Evolutionary conservation across 129 eudicot genomes (phyloP), one percentile per base, ranked within the genome.

Genomic region (Smallanthus sonchifolius): DNA sequence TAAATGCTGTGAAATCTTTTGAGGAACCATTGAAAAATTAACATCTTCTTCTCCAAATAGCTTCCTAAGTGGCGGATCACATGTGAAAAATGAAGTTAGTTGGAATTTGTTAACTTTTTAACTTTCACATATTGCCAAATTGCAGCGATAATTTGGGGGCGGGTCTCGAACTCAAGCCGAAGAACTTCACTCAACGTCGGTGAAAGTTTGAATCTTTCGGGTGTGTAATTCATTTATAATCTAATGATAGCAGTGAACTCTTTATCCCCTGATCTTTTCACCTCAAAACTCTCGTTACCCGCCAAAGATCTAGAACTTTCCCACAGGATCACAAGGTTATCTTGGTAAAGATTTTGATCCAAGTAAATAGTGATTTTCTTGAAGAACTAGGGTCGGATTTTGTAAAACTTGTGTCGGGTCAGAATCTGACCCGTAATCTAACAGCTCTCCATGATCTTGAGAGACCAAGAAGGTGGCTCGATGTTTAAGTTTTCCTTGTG

Each of bases 401-500:
- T 74, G 77, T 37, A 37, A 15, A 35, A 71, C 60, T 7, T 80
- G 79, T 19, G 67, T n/a, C 30, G 79, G 16, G 45, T 40, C 70
- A 45, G 91, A 64, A 72, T 86, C 89, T 2, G 70, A 76, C 40
- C 82, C 92, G 52, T 82, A 80, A 56, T 90, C 96, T 61, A 93
- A 81, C 61, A 93, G 45, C 75, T 89, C 82, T 67, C 98, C 98
- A 8, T 86, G 72, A 93, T 88, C 84, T 87, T 88, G 43, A 93
- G 87, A 10, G 96, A 90, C 98, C 98, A 93, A 11, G 96, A 86
- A 66, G 97, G 91, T 6, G 92, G 77, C 62, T 90, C 97, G 2
- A 69, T 49, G n/a, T n/a, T n/a, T n/a, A n/a, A n/a, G 51, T 69
- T 74, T 62, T 65, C 80, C 52, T 81, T 76, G 60, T 79, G 83